These are phyloP conservation scores for Uncinocarpus reesii DNA, from an alignment of 2,329 filamentous ascomycete species.

Conservation along the genomic window DNA sequence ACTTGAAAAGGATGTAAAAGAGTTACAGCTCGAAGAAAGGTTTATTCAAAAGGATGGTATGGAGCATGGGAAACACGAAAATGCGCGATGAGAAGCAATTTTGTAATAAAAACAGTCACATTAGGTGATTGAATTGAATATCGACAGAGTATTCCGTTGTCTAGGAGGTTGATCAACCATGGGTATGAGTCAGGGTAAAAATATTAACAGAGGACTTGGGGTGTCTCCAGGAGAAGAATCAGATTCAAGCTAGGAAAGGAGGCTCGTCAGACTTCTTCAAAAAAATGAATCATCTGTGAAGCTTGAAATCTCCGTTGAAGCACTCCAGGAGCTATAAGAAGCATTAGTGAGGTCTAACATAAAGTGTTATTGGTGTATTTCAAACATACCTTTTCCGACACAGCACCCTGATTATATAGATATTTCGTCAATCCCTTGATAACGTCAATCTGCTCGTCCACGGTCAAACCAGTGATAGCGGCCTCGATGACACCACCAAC, in stretches of 20 bases:
- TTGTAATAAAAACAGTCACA: neutral
- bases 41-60: neutral
- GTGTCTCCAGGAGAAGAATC: neutral
- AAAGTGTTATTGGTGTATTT: neutral
- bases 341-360: constrained; percentile 16
- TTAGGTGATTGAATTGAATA: neutral
- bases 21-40: neutral
- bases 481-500: constrained; percentile 82
- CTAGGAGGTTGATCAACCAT: neutral
- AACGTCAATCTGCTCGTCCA: constrained; percentile 81
- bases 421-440: constrained; percentile 54
- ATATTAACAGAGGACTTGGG: neutral
- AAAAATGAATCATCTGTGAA: constrained; percentile 22
- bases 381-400: constrained; percentile 43
- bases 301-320: constrained; percentile 28
- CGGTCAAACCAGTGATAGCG: constrained; percentile 76
- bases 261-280: no score
- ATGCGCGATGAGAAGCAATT: neutral
- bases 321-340: constrained; percentile 29
- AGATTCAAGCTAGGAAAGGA: neutral
- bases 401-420: constrained; percentile 52
- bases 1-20: neutral
- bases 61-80: neutral
- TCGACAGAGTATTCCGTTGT: neutral
- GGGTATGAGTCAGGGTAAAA: neutral